Base-by-base conservation (phyloP, 2,329 filamentous ascomycete genomes). In the Neoscytalidium dimidiatum region DNA sequence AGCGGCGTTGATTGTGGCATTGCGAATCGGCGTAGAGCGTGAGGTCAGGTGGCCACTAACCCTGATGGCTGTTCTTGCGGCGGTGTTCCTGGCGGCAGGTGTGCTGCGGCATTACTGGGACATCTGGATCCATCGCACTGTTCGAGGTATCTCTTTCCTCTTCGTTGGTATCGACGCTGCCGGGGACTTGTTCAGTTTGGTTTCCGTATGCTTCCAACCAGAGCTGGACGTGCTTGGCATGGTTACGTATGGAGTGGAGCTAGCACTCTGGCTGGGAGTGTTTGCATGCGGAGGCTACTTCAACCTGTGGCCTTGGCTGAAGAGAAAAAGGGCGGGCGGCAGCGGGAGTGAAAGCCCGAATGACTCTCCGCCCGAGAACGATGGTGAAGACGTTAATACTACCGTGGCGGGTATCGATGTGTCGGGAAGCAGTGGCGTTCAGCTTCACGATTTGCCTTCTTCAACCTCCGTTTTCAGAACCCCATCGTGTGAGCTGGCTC, bases 141-240 rank as follows among this genome's bases (percentile, higher is more conserved):
- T 91, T 1, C 81, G 88, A 14, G 89, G 89, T 7, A 91, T 92
- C 43, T 90, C 88, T 0, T 91, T 92, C 73, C 78, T 90, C 2
- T 92, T 92, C 68, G 88, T 90, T 0, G 86, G 80, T 1, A 89
- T 92, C 48, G 89, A 92, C 74, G 89, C 88, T 0, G 80, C 86
- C 0, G 89, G 89, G 0, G 89, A 92, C 72, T 72, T 92, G 3
- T 88, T 88, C 62, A 91, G 88, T 0, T 77, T 92, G 0, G 72
- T 88, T 2, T 89, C 88, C 0, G 79, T 92, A 17, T 77, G 89
- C 46, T 90, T 89, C 67, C 83, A 90, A 71, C 80, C 81, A 0
- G 76, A 78, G 19, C 70, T 89, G 3, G 85, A 90, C 70, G 71
- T 89, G 0, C 75, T 90, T 0, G 89, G 88, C 0, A 82, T 91